Evolutionary conservation across 225 moss, liverwort and hornwort species (phyloP), one percentile per base, ranked within the genome.

Genomic region (Bryum argenteum): DNA sequence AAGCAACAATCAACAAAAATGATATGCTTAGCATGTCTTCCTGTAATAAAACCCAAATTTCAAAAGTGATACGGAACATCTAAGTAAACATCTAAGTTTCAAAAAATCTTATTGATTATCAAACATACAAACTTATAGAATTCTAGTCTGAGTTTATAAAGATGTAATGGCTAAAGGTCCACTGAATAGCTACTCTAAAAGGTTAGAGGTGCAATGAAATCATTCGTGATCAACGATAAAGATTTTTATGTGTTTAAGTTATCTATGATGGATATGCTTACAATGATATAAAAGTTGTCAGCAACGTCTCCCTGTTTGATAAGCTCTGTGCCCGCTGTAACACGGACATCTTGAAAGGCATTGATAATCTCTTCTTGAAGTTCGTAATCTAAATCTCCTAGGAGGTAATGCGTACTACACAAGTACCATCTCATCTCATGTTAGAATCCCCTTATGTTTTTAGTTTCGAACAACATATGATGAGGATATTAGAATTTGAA

Each of bases 211-310:
- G 60, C 42, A 72, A 60, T 45, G 33, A 0, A n/a, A 58, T 33
- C 12, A 53, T 18, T 16, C 10, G 37, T 57, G 17, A 45, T 65
- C 4, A 26, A 39, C n/a, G 40, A 5, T 53, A 12, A 28, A 57
- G 8, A 51, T 22, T 54, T 56, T 48, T 41, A 61, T 21, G 45
- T 33, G 15, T 18, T 9, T 44, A 64, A 19, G 38, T 63, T n/a
- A n/a, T n/a, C n/a, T n/a, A 33, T 67, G 20, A 54, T 28, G 38
- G 55, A 52, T 61, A 66, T 70, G 69, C 95, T 88, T 85, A 96
- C 96, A 78, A 96, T 91, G 43, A 96, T 93, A 66, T 91, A 96
- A 73, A 96, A 96, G 78, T 85, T 91, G 70, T 93, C 93, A 74
- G 96, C 96, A 48, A 89, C 68, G 53, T 96, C 96, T 68, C 96